phyloP scores from a whole-genome alignment of 78 protist genomes.

The Chrysochromulina parva region DNA sequence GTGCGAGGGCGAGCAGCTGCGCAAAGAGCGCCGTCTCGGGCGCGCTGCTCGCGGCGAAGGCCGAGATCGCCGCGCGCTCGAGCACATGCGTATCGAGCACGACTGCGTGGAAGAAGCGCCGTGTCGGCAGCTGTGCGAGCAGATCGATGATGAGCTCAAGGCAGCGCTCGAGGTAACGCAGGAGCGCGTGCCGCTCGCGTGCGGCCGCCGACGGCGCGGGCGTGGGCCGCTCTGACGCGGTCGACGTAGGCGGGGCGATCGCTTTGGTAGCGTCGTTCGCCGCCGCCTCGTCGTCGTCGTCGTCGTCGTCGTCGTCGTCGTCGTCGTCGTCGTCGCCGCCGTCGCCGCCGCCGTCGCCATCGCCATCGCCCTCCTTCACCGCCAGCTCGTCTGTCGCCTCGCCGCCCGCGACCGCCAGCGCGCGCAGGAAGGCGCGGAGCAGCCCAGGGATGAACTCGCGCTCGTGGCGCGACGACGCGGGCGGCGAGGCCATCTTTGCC shows the following conservation, averaged over 20 bases:
- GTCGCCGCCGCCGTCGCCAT: not conserved
- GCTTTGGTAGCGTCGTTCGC: no score
- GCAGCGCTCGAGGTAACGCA: conserved; percentile 17
- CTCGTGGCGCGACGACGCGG: not conserved
- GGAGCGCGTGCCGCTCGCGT: not conserved
- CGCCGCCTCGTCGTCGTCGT: no score
- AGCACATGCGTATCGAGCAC: no score
- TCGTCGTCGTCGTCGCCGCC: not conserved
- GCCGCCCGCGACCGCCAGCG: no score
- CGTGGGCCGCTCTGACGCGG: no score
- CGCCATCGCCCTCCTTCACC: no score
- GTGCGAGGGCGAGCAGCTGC: conserved; percentile 51
- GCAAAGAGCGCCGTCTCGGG: conserved; percentile 34
- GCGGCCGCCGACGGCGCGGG: not conserved
- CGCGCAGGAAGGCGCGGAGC: not conserved
- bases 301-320: not conserved
- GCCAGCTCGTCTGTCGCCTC: no score
- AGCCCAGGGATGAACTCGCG: not conserved
- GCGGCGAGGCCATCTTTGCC: not conserved
- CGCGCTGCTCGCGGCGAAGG: no score
- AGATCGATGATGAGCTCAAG: conserved; percentile 76
- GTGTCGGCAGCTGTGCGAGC: conserved; percentile 84
- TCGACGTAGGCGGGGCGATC: no score
- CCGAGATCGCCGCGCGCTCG: not conserved
- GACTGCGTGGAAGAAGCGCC: conserved; percentile 74